Evolutionary conservation across 2,329 filamentous ascomycete genomes (phyloP).

Genomic region (Sporothrix schenckii): DNA sequence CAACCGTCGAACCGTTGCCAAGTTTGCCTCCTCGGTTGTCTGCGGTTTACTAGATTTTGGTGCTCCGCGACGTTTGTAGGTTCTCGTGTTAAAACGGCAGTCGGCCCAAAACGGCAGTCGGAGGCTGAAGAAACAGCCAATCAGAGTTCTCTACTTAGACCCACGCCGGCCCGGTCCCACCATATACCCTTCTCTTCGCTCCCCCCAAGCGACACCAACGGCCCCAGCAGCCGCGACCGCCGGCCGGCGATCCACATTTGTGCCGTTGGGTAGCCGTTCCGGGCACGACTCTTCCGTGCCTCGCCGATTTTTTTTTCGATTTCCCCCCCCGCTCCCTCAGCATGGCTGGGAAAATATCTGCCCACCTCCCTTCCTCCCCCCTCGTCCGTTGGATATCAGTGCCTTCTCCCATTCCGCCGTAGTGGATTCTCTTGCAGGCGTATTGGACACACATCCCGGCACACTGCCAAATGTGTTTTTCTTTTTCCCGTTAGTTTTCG

Average conservation of each 20-base stretch:
- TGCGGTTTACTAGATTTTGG: no score
- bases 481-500: neutral
- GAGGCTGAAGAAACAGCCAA: slow-evolving; percentile 17
- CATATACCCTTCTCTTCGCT: no score
- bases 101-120: slow-evolving; percentile 30
- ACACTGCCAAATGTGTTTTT: neutral
- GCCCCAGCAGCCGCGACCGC: slow-evolving; percentile 26
- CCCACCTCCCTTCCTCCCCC: neutral
- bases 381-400: neutral
- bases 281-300: slow-evolving; percentile 28
- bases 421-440: neutral
- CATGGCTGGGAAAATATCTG: neutral
- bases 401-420: slow-evolving; percentile 9
- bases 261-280: slow-evolving; percentile 28
- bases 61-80: neutral
- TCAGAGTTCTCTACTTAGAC: neutral
- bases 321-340: neutral
- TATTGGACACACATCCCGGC: neutral
- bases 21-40: no score
- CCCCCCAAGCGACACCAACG: slow-evolving; percentile 13
- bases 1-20: no score
- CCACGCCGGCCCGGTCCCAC: slow-evolving; percentile 16
- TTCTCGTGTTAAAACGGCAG: slow-evolving; percentile 6
- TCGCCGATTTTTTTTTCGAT: slow-evolving; percentile 27
- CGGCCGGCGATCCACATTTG: slow-evolving; percentile 27